Evolutionary conservation across 1,284 basidiomycete genomes (phyloP).

Genomic region (Marasmius fiardii): DNA sequence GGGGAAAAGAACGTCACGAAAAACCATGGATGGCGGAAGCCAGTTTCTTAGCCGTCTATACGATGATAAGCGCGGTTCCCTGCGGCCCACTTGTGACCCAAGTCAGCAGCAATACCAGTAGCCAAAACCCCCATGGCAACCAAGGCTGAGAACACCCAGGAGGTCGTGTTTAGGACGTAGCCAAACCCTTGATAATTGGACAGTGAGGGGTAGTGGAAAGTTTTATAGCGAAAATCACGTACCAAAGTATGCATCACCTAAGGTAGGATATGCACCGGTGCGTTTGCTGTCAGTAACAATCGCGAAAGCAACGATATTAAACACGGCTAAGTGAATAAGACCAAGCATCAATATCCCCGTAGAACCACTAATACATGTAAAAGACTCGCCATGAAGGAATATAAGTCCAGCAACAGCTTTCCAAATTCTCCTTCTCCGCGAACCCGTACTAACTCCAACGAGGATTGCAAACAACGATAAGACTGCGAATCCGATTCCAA

Average conservation of each 20-base stretch:
- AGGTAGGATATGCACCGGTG: constrained; percentile 42
- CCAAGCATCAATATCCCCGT: not conserved
- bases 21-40: not conserved
- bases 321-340: constrained; percentile 42
- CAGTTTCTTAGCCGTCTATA: constrained; percentile 40
- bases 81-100: constrained; percentile 71
- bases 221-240: constrained; percentile 19
- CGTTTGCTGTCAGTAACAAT: constrained; percentile 63
- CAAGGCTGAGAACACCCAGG: constrained; percentile 57
- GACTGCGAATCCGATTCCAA: constrained; percentile 60
- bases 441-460: constrained; percentile 69
- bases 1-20: no score
- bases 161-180: constrained; percentile 54
- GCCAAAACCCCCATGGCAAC: constrained; percentile 51
- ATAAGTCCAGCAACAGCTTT: constrained; percentile 63
- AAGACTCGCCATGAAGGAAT: constrained; percentile 50
- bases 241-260: constrained; percentile 62
- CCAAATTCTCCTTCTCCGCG: constrained; percentile 71
- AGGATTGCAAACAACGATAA: constrained; percentile 55
- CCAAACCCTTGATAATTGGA: constrained; percentile 41
- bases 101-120: constrained; percentile 65
- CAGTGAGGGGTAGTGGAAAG: constrained; percentile 6
- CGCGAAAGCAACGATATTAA: constrained; percentile 58
- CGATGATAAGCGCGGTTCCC: constrained; percentile 66
- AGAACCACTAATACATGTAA: not conserved